Base-by-base conservation (phyloP, 257 asterid species). In the Paraleonurus japonicus region DNA sequence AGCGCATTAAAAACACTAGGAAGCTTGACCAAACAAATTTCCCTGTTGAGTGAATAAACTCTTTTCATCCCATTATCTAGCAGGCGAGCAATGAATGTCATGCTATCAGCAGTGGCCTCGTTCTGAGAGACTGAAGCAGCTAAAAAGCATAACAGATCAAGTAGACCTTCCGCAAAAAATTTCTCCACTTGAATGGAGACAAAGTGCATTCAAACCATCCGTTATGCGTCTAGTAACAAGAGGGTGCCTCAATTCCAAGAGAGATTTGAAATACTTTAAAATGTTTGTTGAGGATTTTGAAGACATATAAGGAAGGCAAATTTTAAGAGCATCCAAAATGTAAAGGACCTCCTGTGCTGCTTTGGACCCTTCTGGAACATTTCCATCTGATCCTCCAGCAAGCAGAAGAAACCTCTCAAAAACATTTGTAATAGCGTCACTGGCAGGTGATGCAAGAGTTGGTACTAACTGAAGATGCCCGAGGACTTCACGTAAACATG, bases 11-110 rank as follows among this genome's bases (percentile, higher is more conserved):
- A 83, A 24, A 95, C 63, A 33, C 90, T 68, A 41, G 98, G 97
- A 64, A 95, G 96, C 90, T 92, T 92, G 72, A 81, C 85, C 66
- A 89, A 92, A 76, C 98, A 95, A 26, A 86, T 81, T 70, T 88
- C 77, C 82, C 90, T 81, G 81, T 89, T 81, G 43, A 87, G 82
- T 7, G 84, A 78, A 79, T 81, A 88, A 41, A 95, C 90, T 80
- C 80, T 78, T 78, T 70, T 86, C 89, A 95, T 92, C 70, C 99
- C 99, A 72, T 79, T 74, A 73, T 85, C 98, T 28, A 95, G 80
- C 85, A 95, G 81, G 54, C 96, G 97, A 76, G 90, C 90, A 74
- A 90, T 92, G 74, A 83, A 83, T n/a, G 90, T 83, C 90, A 89
- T 78, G 82, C 83, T 80, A 78, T 89, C 97, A 74, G 89, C 96